Conservation (phyloP, 1,284 basidiomycete species). For the Leccinum pseudoinsigne region DNA sequence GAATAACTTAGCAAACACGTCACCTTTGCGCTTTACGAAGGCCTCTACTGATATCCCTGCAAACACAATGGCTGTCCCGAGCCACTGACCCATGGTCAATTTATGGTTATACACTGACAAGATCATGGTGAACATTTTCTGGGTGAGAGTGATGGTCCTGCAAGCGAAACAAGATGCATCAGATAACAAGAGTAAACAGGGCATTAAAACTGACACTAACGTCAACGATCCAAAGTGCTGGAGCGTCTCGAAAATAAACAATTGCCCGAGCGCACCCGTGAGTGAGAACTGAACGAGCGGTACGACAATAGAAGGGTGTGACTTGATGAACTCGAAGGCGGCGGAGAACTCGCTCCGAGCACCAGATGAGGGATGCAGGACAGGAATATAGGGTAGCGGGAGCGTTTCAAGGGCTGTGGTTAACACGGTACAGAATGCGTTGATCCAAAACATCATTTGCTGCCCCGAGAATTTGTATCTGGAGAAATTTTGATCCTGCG, state of each 20-base stretch:
- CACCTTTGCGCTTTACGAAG: slow-evolving; percentile 82
- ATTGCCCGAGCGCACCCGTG: slow-evolving; percentile 91
- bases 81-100: slow-evolving; percentile 87
- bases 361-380: slow-evolving; percentile 61
- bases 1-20: slow-evolving; percentile 12
- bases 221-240: slow-evolving; percentile 95
- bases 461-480: slow-evolving; percentile 82
- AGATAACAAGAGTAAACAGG: not conserved
- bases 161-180: slow-evolving; percentile 7
- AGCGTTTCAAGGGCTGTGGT: slow-evolving; percentile 67
- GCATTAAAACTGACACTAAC: slow-evolving; percentile 65
- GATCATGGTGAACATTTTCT: slow-evolving; percentile 98
- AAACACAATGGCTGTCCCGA: slow-evolving; percentile 89
- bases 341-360: slow-evolving; percentile 66
- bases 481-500: slow-evolving; percentile 96
- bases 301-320: slow-evolving; percentile 76
- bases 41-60: slow-evolving; percentile 94
- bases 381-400: slow-evolving; percentile 75
- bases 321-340: slow-evolving; percentile 74
- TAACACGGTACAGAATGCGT: slow-evolving; percentile 76
- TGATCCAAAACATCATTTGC: slow-evolving; percentile 99
- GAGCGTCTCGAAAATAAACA: slow-evolving; percentile 98
- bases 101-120: slow-evolving; percentile 94
- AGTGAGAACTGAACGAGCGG: slow-evolving; percentile 87
- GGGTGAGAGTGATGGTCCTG: slow-evolving; percentile 93